Base-by-base conservation (phyloP, 2,329 filamentous ascomycete genomes). In the Trichoderma lentiforme region DNA sequence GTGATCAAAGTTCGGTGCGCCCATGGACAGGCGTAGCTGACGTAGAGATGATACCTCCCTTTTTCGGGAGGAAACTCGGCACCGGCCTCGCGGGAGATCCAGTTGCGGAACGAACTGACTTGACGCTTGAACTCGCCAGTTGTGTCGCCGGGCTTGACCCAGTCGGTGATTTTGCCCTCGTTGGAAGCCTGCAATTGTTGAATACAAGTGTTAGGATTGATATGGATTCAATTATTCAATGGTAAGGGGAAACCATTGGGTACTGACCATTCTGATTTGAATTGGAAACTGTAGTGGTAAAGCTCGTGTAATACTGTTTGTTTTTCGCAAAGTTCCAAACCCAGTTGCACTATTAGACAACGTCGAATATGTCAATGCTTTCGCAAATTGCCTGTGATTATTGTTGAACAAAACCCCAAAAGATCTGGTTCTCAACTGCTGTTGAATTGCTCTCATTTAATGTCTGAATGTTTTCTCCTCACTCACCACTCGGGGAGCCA, bases 21-120 rank as follows among this genome's bases (percentile, higher is more conserved):
- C 95, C 95, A 98, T 4, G 95, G 95, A 82, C 95, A 98, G 7
- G 95, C 95, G 82, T 97, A 97, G 78, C 92, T 95, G 76, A 97
- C 92, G 80, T 95, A 99, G 77, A 99, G 89, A 83, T 99, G 96
- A 81, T 99, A 99, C 71, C 96, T 88, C 68, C 88, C 93, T 83
- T 93, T 93, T 83, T 98, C 95, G 1, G 94, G 88, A 6, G 94
- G 92, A 76, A 94, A 98, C 80, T 91, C 83, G 6, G 93, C 91
- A 56, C 88, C 91, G 1, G 89, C 82, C 76, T 93, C 89, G 74
- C 87, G 88, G 36, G 92, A 93, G 81, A 97, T 92, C 81, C 85
- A 93, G 81, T 92, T 89, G 72, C 96, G 90, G 83, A 98, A 98
- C 70, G 90, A 87, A 73, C 93, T 96, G 74, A 87, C 86, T 81